These are phyloP conservation scores for Iberis pinnata DNA, from an alignment of 345 rosid genomes.

Conservation along the genomic window DNA sequence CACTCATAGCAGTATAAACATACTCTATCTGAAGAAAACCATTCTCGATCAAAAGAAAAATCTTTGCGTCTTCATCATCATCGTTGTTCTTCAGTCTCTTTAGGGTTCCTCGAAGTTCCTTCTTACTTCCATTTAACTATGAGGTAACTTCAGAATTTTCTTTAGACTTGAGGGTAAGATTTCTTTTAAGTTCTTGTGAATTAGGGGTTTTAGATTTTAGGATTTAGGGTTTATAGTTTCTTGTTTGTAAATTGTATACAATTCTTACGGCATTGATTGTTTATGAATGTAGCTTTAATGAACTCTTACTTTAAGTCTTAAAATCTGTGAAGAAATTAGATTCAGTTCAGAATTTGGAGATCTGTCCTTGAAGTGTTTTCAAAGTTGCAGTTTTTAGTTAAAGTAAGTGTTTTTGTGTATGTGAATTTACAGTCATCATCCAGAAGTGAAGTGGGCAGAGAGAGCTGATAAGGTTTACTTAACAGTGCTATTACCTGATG, in stretches of 20 bases:
- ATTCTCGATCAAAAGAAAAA: no score
- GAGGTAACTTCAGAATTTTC: not conserved
- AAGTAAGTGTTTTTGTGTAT: not conserved
- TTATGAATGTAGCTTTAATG: conserved; percentile 4
- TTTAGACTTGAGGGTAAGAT: no score
- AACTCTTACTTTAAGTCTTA: not conserved
- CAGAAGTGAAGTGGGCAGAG: conserved; percentile 88
- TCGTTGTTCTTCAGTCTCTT: not conserved
- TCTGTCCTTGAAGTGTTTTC: not conserved
- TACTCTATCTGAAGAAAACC: not conserved
- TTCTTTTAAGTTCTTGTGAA: not conserved
- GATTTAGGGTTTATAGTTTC: no score
- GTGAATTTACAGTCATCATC: conserved; percentile 54
- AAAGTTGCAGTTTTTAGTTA: not conserved
- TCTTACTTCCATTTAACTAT: not conserved
- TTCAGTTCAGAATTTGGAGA: conserved; percentile 4
- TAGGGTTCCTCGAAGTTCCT: not conserved
- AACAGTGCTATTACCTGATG: conserved; percentile 60
- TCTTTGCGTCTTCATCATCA: not conserved
- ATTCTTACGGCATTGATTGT: not conserved
- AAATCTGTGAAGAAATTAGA: no score
- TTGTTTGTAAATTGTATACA: no score
- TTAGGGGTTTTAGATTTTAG: conserved; percentile 17
- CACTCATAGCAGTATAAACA: not conserved
- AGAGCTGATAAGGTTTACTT: conserved; percentile 59